Evolutionary conservation across 345 rosid genomes (phyloP), one percentile per base, ranked within the genome.

Genomic region (Gossypioides kirkii): DNA sequence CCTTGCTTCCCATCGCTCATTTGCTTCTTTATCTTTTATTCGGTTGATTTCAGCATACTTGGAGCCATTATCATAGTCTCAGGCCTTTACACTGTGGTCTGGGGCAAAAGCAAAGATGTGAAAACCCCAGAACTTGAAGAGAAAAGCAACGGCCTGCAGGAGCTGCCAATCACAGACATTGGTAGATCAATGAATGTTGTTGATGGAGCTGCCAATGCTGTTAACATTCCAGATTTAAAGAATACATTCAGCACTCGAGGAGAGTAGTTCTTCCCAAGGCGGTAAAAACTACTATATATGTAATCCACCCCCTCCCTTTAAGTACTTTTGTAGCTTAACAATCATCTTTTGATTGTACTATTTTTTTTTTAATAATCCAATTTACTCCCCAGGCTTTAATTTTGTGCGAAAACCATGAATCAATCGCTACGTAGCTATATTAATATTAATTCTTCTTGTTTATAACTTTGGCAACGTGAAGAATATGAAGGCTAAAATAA

Each of bases 81-180:
- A 9, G 99, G 98, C 5, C 85, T 92, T 8, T 92, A 95, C 81
- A 72, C 82, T 1, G 98, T 95, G 1, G 92, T 88, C 72, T 92
- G 99, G 99, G 99, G 98, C 2, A 95, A 95, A 79, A 83, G 88
- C 84, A 95, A 92, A 68, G 98, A 95, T 18, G 41, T 11, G 43
- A 28, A 11, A 22, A 52, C 18, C 62, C 52, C 82, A 7, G 38
- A 67, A 23, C 45, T 55, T 0, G 79, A 80, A 25, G 84, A 82
- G 47, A 83, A 84, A 71, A 52, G 38, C 11, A 87, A 73, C 17
- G 42, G 7, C 32, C 38, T 60, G 58, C 81, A 73, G 17, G 93
- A 88, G 74, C 73, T 93, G 60, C 97, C 97, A 0, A 73, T 87
- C 71, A 81, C 81, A 2, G 76, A 74, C 18, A 56, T 28, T 1